Conservation (phyloP, 148 eudicot genomes). For the Oxyria digyna region DNA sequence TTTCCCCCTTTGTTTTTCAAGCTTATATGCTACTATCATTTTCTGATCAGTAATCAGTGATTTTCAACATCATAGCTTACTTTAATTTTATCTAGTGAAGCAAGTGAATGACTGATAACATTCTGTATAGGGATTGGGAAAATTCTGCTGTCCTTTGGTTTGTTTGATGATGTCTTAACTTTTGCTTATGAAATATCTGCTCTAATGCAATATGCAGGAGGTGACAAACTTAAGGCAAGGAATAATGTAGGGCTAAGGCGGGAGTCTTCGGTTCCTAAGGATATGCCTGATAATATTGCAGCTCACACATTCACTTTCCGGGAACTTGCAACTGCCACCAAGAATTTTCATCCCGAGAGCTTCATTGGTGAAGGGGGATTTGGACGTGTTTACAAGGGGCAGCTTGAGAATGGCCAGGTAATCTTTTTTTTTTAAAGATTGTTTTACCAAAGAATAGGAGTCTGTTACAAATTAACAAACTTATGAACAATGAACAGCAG, state of each 20-base stretch:
- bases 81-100: neutral
- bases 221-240: slow-evolving; percentile 47
- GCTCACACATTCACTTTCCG: slow-evolving; percentile 81
- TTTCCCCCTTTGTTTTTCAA: neutral
- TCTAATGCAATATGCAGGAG: slow-evolving; percentile 36
- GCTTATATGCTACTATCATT: neutral
- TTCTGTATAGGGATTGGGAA: neutral
- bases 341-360: slow-evolving; percentile 62
- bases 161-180: neutral
- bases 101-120: neutral
- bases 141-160: neutral
- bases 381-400: slow-evolving; percentile 81
- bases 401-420: slow-evolving; percentile 66
- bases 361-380: slow-evolving; percentile 96
- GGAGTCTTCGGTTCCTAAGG: slow-evolving; percentile 37
- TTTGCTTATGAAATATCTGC: neutral
- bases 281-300: slow-evolving; percentile 26
- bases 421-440: neutral
- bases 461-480: too few species aligned
- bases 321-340: slow-evolving; percentile 80
- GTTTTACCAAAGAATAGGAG: neutral
- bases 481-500: neutral
- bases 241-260: slow-evolving; percentile 37
- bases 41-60: neutral
- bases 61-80: neutral